Conservation (phyloP, 179 eudicot genomes). For the Pouteria campechiana region DNA sequence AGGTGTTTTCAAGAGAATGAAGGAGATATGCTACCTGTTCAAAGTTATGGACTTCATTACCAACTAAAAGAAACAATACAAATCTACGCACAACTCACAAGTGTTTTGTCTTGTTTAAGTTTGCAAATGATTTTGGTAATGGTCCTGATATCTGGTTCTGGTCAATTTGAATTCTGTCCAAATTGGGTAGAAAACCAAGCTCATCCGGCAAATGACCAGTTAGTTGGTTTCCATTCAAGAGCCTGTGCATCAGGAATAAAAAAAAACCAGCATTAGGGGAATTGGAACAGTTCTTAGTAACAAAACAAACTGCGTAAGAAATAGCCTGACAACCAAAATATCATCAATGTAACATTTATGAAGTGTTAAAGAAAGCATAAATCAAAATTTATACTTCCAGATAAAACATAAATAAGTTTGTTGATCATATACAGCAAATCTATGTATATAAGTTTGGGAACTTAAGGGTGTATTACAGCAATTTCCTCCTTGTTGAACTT, state of each 20-base stretch:
- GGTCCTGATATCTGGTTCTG: slow-evolving; percentile 82
- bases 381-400: no score
- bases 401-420: neutral
- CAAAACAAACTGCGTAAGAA: neutral
- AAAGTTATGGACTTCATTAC: neutral
- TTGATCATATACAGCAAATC: neutral
- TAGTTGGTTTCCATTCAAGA: slow-evolving; percentile 84
- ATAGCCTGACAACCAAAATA: neutral
- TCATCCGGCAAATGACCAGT: slow-evolving; percentile 84
- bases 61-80: neutral
- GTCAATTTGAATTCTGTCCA: slow-evolving; percentile 85
- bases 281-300: neutral
- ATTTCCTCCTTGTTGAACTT: no score
- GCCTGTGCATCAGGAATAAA: slow-evolving; percentile 32
- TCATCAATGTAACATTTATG: no score
- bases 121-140: slow-evolving; percentile 65
- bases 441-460: no score
- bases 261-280: neutral
- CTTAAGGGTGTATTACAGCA: no score
- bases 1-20: neutral
- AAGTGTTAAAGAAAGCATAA: no score
- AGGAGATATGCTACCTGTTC: slow-evolving; percentile 1
- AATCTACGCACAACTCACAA: slow-evolving; percentile 37
- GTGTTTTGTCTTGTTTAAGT: slow-evolving; percentile 61
- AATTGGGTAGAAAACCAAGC: slow-evolving; percentile 63